A percentile compares a stretch with the other conserved stretches of the same genome.
These are phyloP conservation scores for Mentha longifolia DNA, from an alignment of 257 asterid genomes.

Conservation along the genomic window DNA sequence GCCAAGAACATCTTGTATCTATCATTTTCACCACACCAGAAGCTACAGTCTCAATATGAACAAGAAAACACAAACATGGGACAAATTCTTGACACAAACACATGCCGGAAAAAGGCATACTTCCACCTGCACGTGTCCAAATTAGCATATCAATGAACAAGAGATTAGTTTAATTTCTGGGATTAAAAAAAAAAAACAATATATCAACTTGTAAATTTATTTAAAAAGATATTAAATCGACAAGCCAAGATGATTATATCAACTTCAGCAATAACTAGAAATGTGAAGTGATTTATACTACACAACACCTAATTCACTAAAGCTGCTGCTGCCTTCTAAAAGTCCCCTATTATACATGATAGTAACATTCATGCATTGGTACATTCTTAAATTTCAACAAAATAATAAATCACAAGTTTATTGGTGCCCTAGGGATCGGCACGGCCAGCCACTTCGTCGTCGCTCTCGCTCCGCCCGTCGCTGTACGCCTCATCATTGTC, in stretches of 20 bases:
- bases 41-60: background rate
- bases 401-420: background rate
- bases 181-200: too few relatives aligned
- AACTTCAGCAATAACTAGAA: conserved; percentile 27
- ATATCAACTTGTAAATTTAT: too few relatives aligned
- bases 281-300: conserved; percentile 20
- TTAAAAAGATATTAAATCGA: too few relatives aligned
- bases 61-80: conserved; percentile 12
- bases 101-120: background rate
- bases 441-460: conserved; percentile 62
- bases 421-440: conserved; percentile 54
- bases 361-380: conserved; percentile 27
- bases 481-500: conserved; percentile 64
- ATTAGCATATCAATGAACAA: background rate
- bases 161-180: too few relatives aligned
- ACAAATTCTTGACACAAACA: conserved; percentile 22
- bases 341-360: conserved; percentile 37
- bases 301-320: conserved; percentile 32
- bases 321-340: conserved; percentile 28
- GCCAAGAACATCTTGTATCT: background rate
- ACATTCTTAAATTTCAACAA: conserved; percentile 31
- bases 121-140: background rate
- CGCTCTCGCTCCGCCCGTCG: conserved; percentile 62
- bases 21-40: background rate
- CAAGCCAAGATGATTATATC: conserved; percentile 26